Evolutionary conservation across 495 filamentous ascomycete genomes (phyloP).

Genomic region (Talaromyces thailandensis): DNA sequence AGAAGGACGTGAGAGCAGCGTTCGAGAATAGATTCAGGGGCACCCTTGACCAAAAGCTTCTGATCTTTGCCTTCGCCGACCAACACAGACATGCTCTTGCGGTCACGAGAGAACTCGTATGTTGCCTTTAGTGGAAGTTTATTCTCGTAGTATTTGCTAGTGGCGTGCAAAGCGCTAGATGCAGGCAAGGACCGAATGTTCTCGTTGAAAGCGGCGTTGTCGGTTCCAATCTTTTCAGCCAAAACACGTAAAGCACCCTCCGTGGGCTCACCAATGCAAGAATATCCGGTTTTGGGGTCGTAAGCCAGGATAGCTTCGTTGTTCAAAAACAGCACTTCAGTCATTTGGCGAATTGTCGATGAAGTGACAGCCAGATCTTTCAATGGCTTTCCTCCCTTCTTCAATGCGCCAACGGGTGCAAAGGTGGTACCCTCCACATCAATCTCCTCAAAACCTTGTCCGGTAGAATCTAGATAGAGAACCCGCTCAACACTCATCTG

Average conservation of each 20-base stretch:
- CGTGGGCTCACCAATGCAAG: constrained; percentile 89
- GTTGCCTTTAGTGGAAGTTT: constrained; percentile 66
- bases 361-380: constrained; percentile 66
- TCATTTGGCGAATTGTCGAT: constrained; percentile 68
- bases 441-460: constrained; percentile 73
- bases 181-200: constrained; percentile 35
- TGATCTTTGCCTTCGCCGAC: constrained; percentile 58
- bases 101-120: constrained; percentile 95
- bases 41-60: constrained; percentile 91
- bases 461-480: constrained; percentile 67
- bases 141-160: constrained; percentile 79
- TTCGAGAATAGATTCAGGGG: constrained; percentile 87
- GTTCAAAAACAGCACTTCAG: constrained; percentile 82
- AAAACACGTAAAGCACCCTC: constrained; percentile 88
- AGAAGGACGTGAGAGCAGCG: constrained; percentile 74
- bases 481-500: constrained; percentile 98
- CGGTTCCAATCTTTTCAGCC: constrained; percentile 88
- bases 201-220: constrained; percentile 47
- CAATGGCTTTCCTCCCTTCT: constrained; percentile 54
- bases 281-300: constrained; percentile 66
- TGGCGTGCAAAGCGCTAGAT: constrained; percentile 59
- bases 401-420: constrained; percentile 69
- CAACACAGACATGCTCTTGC: constrained; percentile 99
- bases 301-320: constrained; percentile 82
- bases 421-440: constrained; percentile 93